These are phyloP conservation scores for Hygrocybe punicea DNA, from an alignment of 768 basidiomycete genomes.

Conservation along the genomic window DNA sequence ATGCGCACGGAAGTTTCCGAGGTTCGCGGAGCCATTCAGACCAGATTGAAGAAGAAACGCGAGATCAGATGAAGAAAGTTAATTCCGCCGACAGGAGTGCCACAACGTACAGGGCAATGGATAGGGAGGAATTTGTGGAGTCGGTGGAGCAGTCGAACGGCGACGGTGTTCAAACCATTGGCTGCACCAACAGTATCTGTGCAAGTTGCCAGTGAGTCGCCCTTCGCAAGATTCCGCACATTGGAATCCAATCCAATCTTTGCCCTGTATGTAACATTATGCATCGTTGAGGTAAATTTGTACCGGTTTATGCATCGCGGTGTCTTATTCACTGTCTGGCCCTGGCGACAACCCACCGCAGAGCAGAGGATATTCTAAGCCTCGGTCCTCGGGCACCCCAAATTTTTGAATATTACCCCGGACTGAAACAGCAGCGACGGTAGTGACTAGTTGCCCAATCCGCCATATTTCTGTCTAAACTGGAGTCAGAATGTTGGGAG, in stretches of 20 bases:
- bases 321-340: too few relatives aligned
- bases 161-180: neutral
- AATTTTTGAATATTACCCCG: too few relatives aligned
- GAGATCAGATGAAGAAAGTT: neutral
- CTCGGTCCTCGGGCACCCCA: too few relatives aligned
- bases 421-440: too few relatives aligned
- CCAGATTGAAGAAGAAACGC: neutral
- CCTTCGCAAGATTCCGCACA: neutral
- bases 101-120: neutral
- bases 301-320: too few relatives aligned
- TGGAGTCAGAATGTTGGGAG: neutral
- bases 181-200: too few relatives aligned
- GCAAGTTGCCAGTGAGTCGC: neutral
- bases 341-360: too few relatives aligned
- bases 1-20: neutral
- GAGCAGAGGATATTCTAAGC: too few relatives aligned
- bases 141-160: neutral
- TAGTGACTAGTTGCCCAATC: too few relatives aligned
- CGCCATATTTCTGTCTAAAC: too few relatives aligned
- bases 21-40: neutral
- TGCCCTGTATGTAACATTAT: neutral
- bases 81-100: slow-evolving; percentile 5
- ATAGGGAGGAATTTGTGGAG: too few relatives aligned
- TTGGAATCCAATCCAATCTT: neutral
- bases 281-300: too few relatives aligned